Percentiles rank a stretch among this genome's conserved stretches.
phyloP scores from a whole-genome alignment of 148 eudicot genomes.

The Cornus suecica region DNA sequence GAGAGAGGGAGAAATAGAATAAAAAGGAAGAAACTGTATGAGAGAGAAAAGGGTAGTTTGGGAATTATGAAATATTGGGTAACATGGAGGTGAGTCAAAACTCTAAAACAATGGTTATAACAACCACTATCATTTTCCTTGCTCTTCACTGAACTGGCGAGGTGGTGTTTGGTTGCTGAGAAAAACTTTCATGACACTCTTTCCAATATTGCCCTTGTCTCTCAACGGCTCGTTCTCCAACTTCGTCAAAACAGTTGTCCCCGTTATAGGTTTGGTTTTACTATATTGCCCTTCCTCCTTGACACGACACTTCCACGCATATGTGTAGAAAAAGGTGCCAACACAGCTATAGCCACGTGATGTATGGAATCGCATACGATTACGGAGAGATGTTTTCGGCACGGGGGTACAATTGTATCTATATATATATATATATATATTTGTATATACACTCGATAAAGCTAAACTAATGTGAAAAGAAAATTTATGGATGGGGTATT shows the following conservation, averaged over 20 bases:
- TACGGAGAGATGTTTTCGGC: neutral
- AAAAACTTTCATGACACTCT: conserved; percentile 11
- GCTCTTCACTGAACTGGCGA: conserved; percentile 24
- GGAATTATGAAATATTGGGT: conserved; percentile 10
- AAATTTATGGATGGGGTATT: too few species aligned
- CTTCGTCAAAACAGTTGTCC: conserved; percentile 13
- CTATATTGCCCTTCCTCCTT: conserved; percentile 12
- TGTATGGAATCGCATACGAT: neutral
- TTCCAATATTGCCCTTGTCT: conserved; percentile 1
- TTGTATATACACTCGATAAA: too few species aligned
- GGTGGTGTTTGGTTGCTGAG: neutral
- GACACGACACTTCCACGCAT: neutral
- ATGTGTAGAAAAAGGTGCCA: neutral
- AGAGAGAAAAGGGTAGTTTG: conserved; percentile 26
- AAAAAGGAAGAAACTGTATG: conserved; percentile 8
- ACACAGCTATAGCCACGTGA: conserved; percentile 33
- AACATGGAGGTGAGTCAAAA: neutral
- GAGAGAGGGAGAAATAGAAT: conserved; percentile 16
- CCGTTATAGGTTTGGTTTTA: neutral
- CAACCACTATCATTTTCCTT: conserved; percentile 32
- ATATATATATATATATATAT: too few species aligned
- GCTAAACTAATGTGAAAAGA: too few species aligned
- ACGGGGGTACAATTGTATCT: neutral
- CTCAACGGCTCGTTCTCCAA: neutral
- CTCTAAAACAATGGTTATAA: neutral